Evolutionary conservation across 495 filamentous ascomycete species (phyloP).

Genomic region (Xylaria curta): DNA sequence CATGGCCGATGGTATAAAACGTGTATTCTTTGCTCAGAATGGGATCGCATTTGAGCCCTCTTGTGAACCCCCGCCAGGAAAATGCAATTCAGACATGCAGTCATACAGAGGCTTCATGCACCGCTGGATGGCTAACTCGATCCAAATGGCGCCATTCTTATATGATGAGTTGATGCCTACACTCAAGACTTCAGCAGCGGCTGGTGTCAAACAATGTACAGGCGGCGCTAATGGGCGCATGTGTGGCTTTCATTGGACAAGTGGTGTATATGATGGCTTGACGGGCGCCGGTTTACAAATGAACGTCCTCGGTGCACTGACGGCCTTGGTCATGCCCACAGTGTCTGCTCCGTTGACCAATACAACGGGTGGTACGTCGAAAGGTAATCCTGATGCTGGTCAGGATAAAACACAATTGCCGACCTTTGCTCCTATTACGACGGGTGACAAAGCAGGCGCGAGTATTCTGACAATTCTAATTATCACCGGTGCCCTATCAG

Average conservation of each 20-base stretch:
- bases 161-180: conserved; percentile 49
- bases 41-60: conserved; percentile 58
- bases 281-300: conserved; percentile 63
- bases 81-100: conserved; percentile 68
- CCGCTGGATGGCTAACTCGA: conserved; percentile 68
- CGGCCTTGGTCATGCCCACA: conserved; percentile 37
- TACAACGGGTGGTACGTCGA: conserved; percentile 66
- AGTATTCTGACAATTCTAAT: conserved; percentile 65
- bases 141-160: conserved; percentile 58
- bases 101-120: conserved; percentile 73
- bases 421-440: conserved; percentile 52
- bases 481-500: conserved; percentile 44
- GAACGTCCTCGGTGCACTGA: conserved; percentile 43
- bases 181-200: conserved; percentile 61
- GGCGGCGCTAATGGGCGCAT: conserved; percentile 56
- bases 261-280: conserved; percentile 55
- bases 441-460: conserved; percentile 69
- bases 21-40: conserved; percentile 53
- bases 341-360: conserved; percentile 58
- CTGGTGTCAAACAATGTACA: conserved; percentile 65
- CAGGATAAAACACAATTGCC: conserved; percentile 33
- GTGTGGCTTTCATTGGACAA: conserved; percentile 69
- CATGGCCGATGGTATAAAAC: conserved; percentile 46
- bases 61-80: conserved; percentile 56
- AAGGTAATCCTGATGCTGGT: conserved; percentile 66